A percentile compares a stretch with the other conserved stretches of the same genome.
These are phyloP conservation scores for Salvia miltiorrhiza DNA, from an alignment of 257 asterid species.

Conservation along the genomic window DNA sequence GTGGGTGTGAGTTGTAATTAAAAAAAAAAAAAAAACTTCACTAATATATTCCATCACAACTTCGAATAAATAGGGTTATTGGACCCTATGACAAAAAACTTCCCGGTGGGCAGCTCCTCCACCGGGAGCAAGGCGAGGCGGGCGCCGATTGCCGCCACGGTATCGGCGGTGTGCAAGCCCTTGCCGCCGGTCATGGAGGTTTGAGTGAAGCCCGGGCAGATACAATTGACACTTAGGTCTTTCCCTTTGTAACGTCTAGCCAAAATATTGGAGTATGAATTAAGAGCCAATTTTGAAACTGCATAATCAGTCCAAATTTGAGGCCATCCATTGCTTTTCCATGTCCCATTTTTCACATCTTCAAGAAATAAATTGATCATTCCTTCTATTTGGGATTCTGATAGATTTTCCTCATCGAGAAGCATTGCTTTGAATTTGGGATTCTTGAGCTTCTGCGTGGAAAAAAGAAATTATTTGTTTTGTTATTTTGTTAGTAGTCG, in stretches of 20 bases:
- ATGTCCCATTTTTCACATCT: slow-evolving; percentile 50
- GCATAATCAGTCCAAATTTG: slow-evolving; percentile 77
- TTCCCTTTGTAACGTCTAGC: slow-evolving; percentile 38
- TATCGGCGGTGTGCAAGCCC: slow-evolving; percentile 49
- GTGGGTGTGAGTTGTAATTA: too few species aligned
- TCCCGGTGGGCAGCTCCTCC: slow-evolving; percentile 51
- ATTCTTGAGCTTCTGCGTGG: slow-evolving; percentile 56
- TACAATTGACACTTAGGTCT: slow-evolving; percentile 57
- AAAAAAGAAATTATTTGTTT: background rate
- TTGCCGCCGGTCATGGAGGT: slow-evolving; percentile 77
- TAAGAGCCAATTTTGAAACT: slow-evolving; percentile 68
- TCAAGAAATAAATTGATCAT: slow-evolving; percentile 48
- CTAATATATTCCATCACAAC: slow-evolving; percentile 22
- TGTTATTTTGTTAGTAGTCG: background rate
- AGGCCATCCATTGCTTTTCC: slow-evolving; percentile 77
- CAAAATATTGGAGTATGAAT: slow-evolving; percentile 56
- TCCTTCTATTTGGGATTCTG: slow-evolving; percentile 40
- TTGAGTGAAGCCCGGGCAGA: slow-evolving; percentile 77
- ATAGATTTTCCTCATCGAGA: slow-evolving; percentile 44
- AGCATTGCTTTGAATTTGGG: slow-evolving; percentile 38
- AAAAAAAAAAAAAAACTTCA: too few species aligned
- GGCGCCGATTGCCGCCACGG: slow-evolving; percentile 44
- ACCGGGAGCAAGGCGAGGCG: slow-evolving; percentile 42
- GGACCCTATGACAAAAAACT: slow-evolving; percentile 32
- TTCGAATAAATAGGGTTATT: slow-evolving; percentile 31